Base-by-base conservation (phyloP, 306 rosid species). In the Prunus dulcis region DNA sequence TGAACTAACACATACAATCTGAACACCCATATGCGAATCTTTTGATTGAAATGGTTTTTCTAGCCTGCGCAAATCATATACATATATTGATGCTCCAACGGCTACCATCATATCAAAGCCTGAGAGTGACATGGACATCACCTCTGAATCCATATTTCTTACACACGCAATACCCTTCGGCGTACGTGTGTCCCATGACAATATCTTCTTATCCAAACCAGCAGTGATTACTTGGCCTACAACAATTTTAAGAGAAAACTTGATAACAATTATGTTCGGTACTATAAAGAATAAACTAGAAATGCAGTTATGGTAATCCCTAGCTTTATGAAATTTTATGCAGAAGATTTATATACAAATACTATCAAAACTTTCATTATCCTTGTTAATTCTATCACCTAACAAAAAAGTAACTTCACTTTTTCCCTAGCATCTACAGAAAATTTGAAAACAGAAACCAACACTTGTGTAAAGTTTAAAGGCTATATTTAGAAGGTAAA, bases 141-240 rank as follows among this genome's bases (percentile, higher is more conserved):
- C 91, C 77, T 88, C 97, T 55, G 83, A 81, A 79, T 76, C 89
- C 13, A 86, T 57, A 74, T 69, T 84, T 77, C 22, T 87, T 49
- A 50, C 79, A 63, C 78, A 83, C 25, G 58, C 72, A 75, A 70
- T 69, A 56, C 80, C 83, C 57, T 90, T 81, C 79, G 46, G 83
- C 77, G 2, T 71, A 30, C 91, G 96, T 5, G 75, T 71, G 72
- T 95, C 98, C 97, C 90, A 90, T 19, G 82, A 76, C 63, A 83
- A 25, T 80, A 92, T 62, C 78, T 89, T 89, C 75, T 84, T 84
- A 88, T 95, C 96, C 77, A 88, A 79, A 77, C 98, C 98, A 2
- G 93, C 85, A 72, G 91, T 81, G 51, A 95, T 82, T 80, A 92
- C 76, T 77, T 89, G 96, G 81, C 81, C 98, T 92, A 72, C 82